Evolutionary conservation across 169 alveolate species (phyloP), one percentile per base, ranked within the genome.

Genomic region (Plasmodium chabaudi): DNA sequence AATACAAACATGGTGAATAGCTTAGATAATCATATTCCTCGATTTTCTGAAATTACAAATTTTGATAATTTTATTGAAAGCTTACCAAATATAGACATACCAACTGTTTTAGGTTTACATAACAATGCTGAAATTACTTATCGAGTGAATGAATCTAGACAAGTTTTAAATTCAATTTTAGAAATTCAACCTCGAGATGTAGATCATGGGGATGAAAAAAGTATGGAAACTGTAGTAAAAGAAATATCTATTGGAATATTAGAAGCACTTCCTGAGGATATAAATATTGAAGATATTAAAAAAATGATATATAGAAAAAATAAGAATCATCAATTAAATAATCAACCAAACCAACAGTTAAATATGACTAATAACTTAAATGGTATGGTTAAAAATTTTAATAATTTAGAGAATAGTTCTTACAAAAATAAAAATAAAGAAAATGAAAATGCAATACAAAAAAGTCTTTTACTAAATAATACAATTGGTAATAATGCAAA

Each of bases 171-270:
- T 79, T 96, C 99, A 21, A 94, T 97, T 56, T 95, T 96, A 87
- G 97, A 96, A 72, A 97, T 99, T n/a, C 96, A 96, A 77, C 99
- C 99, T 21, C 97, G 97, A 93, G 98, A 97, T 57, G 95, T 97
- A 39, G 96, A 96, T 25, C 97, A 96, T 55, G 97, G 98, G 39
- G 96, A 98, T 12, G 99, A 99, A 19, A 96, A 96, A 90, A 94
- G 98, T 27, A 94, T 97, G 94, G 99, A 97, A 93, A 99, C 97
- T 13, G 96, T 95, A 72, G 98, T 97, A 69, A 93, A 94, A 79
- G 99, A 97, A 49, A 95, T 95, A 69, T 97, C 96, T 79, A 92
- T 89, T 47, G 98, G 96, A 17, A 87, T 95, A 77, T 92, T 97
- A 34, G 89, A 94, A 75, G 89, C 91, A 63, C 95, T 97, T 88